Evolutionary conservation across 2,329 filamentous ascomycete genomes (phyloP).

Genomic region (Colletotrichum salicis): DNA sequence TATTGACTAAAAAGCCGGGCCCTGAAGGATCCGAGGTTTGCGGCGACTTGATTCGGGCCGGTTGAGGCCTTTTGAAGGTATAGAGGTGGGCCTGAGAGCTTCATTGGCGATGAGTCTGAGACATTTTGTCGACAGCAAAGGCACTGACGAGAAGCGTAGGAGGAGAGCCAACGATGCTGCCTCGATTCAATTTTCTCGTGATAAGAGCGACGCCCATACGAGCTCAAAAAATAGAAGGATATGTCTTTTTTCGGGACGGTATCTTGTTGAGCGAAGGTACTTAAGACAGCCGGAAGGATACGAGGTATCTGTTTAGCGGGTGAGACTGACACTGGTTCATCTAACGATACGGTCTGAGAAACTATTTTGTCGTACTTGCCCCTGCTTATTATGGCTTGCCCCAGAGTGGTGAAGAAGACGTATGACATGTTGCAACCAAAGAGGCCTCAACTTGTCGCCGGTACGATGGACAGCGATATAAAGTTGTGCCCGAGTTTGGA

Average conservation of each 20-base stretch:
- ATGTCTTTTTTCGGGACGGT: not conserved
- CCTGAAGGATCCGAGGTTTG: not conserved
- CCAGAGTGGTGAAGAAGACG: not conserved
- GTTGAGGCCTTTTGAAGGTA: not conserved
- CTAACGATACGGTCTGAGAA: not conserved
- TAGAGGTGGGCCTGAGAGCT: not conserved
- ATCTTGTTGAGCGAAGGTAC: not conserved
- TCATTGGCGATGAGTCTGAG: not conserved
- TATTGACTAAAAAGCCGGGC: not conserved
- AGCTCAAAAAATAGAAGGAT: not conserved
- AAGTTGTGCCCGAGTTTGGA: not conserved
- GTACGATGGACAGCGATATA: not conserved
- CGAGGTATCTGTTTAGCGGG: not conserved
- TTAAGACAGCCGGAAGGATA: not conserved
- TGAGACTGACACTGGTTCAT: not conserved
- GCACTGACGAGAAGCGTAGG: not conserved
- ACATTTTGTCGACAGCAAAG: not conserved
- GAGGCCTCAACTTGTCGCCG: not conserved
- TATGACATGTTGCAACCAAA: not conserved
- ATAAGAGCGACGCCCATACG: not conserved
- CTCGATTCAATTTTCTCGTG: no score
- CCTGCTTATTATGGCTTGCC: no score
- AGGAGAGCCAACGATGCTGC: no score
- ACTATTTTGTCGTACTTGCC: no score
- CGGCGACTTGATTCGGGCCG: not conserved